Conservation (phyloP, 805 yeast species). For the Hanseniaspora singularis region DNA sequence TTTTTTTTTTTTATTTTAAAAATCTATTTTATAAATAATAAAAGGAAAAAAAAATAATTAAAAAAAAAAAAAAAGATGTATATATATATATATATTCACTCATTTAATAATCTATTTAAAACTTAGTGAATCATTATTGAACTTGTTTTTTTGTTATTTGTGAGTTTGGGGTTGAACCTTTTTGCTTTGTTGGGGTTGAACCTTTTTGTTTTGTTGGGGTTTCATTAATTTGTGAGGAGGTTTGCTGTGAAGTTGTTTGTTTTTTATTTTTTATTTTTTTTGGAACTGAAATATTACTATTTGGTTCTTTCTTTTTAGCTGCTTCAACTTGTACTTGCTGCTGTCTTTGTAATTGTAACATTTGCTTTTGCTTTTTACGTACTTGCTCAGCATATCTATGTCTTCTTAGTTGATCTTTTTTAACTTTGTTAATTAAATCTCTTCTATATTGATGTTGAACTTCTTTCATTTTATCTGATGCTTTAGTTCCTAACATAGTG, state of each 20-base stretch:
- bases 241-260: too few species aligned
- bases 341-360: conserved; percentile 17
- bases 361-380: conserved; percentile 21
- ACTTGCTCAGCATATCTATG: conserved; percentile 19
- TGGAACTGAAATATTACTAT: neutral
- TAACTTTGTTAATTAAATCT: conserved; percentile 34
- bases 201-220: conserved; percentile 2
- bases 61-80: too few species aligned
- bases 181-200: neutral
- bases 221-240: too few species aligned
- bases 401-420: conserved; percentile 27
- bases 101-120: neutral
- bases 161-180: neutral
- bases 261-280: conserved; percentile 3
- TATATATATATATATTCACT: neutral
- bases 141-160: neutral
- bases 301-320: neutral
- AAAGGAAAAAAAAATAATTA: too few species aligned
- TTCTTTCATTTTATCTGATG: conserved; percentile 68
- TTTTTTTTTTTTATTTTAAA: too few species aligned
- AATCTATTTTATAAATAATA: too few species aligned
- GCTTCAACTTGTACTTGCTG: conserved; percentile 6
- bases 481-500: conserved; percentile 75
- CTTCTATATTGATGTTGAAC: conserved; percentile 57
- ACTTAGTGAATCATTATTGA: neutral